Conservation (phyloP, 768 basidiomycete genomes). For the Boletus rex-veris region DNA sequence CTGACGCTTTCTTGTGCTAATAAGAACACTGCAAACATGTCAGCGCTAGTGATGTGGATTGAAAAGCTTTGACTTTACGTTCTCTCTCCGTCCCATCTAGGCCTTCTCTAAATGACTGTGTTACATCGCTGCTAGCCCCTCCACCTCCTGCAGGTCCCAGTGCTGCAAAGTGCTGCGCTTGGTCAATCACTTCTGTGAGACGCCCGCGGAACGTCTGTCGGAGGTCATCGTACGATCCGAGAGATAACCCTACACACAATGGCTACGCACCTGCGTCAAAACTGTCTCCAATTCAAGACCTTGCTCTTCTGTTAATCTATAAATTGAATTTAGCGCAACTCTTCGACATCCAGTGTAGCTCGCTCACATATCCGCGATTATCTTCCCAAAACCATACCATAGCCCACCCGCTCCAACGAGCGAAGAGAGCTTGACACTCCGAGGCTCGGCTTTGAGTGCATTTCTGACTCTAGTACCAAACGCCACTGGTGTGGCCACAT, state of each 20-base stretch:
- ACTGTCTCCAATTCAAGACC: conserved; percentile 68
- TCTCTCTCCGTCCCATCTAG: conserved; percentile 92
- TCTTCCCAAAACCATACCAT: conserved; percentile 92
- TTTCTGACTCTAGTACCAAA: conserved; percentile 77
- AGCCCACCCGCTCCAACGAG: conserved; percentile 84
- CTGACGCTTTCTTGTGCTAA: conserved; percentile 81
- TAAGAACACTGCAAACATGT: conserved; percentile 61
- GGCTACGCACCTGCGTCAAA: conserved; percentile 55
- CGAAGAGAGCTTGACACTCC: conserved; percentile 75
- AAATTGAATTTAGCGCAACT: conserved; percentile 1
- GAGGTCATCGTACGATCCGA: conserved; percentile 1
- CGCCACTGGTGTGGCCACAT: conserved; percentile 78
- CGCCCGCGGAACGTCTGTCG: conserved; percentile 72
- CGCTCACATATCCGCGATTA: conserved; percentile 76
- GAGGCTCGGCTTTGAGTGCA: conserved; percentile 85
- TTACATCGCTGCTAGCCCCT: conserved; percentile 51
- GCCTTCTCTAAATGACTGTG: conserved; percentile 83
- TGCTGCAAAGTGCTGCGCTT: conserved; percentile 84
- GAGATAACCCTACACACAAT: conserved; percentile 5
- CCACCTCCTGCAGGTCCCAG: conserved; percentile 56
- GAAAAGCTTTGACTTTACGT: conserved; percentile 47
- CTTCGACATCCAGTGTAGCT: neutral
- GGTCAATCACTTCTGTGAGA: conserved; percentile 76
- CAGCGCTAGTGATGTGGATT: conserved; percentile 1
- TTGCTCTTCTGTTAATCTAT: conserved; percentile 73